phyloP scores from a whole-genome alignment of 179 eudicot species.

The Nepenthes alata region DNA sequence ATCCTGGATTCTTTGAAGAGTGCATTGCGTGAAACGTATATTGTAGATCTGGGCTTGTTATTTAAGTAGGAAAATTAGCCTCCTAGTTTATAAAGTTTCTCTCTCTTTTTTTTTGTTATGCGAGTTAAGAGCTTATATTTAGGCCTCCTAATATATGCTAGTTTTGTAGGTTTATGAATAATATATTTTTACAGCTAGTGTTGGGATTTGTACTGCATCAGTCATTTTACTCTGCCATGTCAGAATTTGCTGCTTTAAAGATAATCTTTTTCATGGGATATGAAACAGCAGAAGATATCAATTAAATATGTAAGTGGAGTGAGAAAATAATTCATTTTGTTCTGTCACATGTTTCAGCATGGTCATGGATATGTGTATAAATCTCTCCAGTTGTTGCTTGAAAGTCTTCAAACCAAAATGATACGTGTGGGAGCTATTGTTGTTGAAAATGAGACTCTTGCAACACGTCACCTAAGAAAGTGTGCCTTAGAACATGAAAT shows the following conservation, averaged over 20 bases:
- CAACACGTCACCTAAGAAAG: conserved; percentile 66
- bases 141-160: too few relatives aligned
- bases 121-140: too few relatives aligned
- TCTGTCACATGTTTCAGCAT: conserved; percentile 31
- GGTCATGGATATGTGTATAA: conserved; percentile 67
- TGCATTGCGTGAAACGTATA: too few relatives aligned
- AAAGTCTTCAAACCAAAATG: conserved; percentile 35
- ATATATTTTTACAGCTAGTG: too few relatives aligned
- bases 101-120: too few relatives aligned
- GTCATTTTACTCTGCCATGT: not conserved
- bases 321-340: not conserved
- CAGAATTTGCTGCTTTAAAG: not conserved
- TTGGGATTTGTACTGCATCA: too few relatives aligned
- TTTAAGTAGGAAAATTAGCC: too few relatives aligned
- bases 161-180: too few relatives aligned
- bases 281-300: not conserved
- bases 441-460: conserved; percentile 45
- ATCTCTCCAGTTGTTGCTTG: conserved; percentile 58
- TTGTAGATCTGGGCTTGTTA: too few relatives aligned
- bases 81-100: too few relatives aligned
- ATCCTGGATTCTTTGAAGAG: too few relatives aligned
- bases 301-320: not conserved
- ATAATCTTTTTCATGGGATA: not conserved
- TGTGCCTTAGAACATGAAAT: conserved; percentile 69
- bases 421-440: conserved; percentile 41